Percentiles rank a stretch among this genome's conserved stretches.
These are phyloP conservation scores for Gastrolobium bilobum DNA, from an alignment of 306 rosid genomes.

Conservation along the genomic window DNA sequence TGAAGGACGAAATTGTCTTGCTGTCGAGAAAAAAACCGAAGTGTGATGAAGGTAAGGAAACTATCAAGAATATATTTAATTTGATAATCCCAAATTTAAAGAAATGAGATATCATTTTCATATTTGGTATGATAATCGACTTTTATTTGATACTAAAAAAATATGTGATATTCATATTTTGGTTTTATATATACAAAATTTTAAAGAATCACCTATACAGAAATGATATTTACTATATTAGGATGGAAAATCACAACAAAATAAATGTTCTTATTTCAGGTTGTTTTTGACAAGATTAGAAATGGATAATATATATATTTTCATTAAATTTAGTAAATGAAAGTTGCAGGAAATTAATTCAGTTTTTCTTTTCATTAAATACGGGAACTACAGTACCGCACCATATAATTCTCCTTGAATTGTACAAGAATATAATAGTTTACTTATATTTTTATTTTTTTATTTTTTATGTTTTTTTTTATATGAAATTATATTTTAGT, in stretches of 20 bases:
- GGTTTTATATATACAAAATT: background rate
- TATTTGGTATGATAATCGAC: background rate
- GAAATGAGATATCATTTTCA: background rate
- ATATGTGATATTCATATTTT: slow-evolving; percentile 12
- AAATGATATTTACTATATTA: background rate
- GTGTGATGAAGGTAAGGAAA: slow-evolving; percentile 18
- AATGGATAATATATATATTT: too few species aligned
- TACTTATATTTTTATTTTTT: background rate
- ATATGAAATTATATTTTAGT: slow-evolving; percentile 4
- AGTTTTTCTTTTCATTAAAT: background rate
- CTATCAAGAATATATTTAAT: background rate
- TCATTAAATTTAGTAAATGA: too few species aligned
- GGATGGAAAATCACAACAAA: background rate
- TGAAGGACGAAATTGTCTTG: slow-evolving; percentile 39
- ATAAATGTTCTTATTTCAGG: background rate
- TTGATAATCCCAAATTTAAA: background rate
- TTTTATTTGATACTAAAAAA: background rate
- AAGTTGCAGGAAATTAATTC: background rate
- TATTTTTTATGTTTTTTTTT: too few species aligned
- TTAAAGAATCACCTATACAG: background rate
- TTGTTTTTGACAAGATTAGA: background rate
- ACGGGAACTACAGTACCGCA: background rate
- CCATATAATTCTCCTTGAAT: background rate
- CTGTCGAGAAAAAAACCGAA: slow-evolving; percentile 39
- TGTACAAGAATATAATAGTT: background rate